Percentiles rank a stretch among this genome's conserved stretches.
These are phyloP conservation scores for Kwoniella mangroviensis DNA, from an alignment of 768 basidiomycete species.

Conservation along the genomic window DNA sequence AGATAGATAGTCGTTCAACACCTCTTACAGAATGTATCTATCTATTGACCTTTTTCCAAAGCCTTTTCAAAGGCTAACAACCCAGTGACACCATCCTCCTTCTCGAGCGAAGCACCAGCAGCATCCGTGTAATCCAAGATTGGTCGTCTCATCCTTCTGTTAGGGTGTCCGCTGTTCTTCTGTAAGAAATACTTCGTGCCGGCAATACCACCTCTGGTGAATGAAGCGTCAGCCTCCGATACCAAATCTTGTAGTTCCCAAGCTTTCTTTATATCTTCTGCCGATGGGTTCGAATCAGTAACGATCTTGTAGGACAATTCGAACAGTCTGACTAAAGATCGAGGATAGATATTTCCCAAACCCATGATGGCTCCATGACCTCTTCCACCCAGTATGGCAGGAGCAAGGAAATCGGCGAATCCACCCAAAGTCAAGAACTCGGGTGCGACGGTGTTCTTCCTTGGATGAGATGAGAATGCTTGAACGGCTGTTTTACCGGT, in stretches of 20 bases:
- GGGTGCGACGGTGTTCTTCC: slow-evolving; percentile 68
- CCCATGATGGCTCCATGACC: slow-evolving; percentile 91
- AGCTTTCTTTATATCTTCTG: slow-evolving; percentile 68
- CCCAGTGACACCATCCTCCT: slow-evolving; percentile 72
- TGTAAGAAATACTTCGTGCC: slow-evolving; percentile 83
- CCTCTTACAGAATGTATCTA: not conserved
- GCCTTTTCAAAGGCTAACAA: slow-evolving; percentile 67
- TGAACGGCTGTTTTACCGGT: slow-evolving; percentile 66
- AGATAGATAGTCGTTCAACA: too few relatives aligned
- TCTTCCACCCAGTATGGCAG: slow-evolving; percentile 69
- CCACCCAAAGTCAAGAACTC: slow-evolving; percentile 83
- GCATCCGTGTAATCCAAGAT: slow-evolving; percentile 68
- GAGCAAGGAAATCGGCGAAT: slow-evolving; percentile 78
- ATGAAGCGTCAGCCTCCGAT: slow-evolving; percentile 77
- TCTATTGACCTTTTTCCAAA: slow-evolving; percentile 39
- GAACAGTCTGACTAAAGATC: slow-evolving; percentile 67
- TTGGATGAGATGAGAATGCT: slow-evolving; percentile 69
- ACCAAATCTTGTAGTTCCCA: slow-evolving; percentile 78
- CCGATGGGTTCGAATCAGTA: slow-evolving; percentile 59
- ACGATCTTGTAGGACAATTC: slow-evolving; percentile 67
- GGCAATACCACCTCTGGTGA: slow-evolving; percentile 73
- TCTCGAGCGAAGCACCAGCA: slow-evolving; percentile 69
- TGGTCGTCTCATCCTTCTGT: slow-evolving; percentile 64
- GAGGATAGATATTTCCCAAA: slow-evolving; percentile 71
- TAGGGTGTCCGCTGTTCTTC: slow-evolving; percentile 74